These are phyloP conservation scores for Geranium incanum DNA, from an alignment of 441 rosid species.

Conservation along the genomic window DNA sequence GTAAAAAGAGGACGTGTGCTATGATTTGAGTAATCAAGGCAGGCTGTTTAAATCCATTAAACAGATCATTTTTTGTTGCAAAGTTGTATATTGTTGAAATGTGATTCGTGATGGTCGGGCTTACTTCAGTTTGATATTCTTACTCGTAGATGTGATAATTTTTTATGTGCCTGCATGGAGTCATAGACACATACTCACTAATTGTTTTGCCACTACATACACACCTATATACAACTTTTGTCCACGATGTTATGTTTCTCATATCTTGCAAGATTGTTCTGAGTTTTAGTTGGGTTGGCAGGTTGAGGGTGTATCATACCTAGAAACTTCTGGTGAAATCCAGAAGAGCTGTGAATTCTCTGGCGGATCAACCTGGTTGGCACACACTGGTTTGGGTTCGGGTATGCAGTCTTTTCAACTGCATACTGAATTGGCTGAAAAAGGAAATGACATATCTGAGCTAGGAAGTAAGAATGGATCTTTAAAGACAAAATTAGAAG, in stretches of 20 bases:
- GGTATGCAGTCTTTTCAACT: slow-evolving; percentile 26
- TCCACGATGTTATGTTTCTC: slow-evolving; percentile 10
- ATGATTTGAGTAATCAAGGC: neutral
- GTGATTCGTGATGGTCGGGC: too few species aligned
- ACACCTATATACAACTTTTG: neutral
- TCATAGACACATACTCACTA: neutral
- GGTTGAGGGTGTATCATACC: slow-evolving; percentile 61
- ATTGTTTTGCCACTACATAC: neutral
- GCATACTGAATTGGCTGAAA: slow-evolving; percentile 27
- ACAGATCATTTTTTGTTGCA: neutral
- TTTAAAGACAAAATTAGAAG: slow-evolving; percentile 26
- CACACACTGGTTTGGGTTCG: slow-evolving; percentile 17
- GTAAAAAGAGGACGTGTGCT: neutral
- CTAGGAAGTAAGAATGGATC: slow-evolving; percentile 23
- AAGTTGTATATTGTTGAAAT: too few species aligned
- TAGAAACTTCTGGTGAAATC: slow-evolving; percentile 32
- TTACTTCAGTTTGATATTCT: neutral
- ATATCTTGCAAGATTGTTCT: slow-evolving; percentile 19
- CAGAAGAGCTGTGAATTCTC: slow-evolving; percentile 30
- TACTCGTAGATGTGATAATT: slow-evolving; percentile 2
- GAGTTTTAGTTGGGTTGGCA: slow-evolving; percentile 30
- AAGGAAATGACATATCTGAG: slow-evolving; percentile 31
- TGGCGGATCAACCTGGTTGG: slow-evolving; percentile 18
- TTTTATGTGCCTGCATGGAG: neutral
- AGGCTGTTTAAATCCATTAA: neutral